phyloP scores from a whole-genome alignment of 1,284 basidiomycete species.

The Ganoderma boninense region DNA sequence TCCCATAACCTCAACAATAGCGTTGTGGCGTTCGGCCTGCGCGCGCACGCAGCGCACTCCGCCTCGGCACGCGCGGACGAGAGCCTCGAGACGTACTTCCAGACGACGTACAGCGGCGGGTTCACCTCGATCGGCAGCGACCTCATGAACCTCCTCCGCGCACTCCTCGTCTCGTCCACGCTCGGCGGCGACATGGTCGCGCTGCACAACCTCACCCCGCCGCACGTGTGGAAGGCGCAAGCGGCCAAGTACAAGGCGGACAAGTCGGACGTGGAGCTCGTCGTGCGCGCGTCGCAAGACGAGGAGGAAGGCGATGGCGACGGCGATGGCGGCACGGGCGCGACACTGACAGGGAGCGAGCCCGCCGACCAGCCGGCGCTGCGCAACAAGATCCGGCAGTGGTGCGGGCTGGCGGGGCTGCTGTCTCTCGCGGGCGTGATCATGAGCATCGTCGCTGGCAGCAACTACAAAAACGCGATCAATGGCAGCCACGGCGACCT shows the following conservation, averaged over 20 bases:
- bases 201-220: slow-evolving; percentile 8
- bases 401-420: slow-evolving; percentile 33
- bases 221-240: not conserved
- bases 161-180: slow-evolving; percentile 43
- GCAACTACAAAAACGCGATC: slow-evolving; percentile 33
- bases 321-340: no score
- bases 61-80: slow-evolving; percentile 30
- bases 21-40: slow-evolving; percentile 39
- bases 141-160: slow-evolving; percentile 37
- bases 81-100: slow-evolving; percentile 43
- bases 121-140: slow-evolving; percentile 42
- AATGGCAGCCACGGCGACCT: slow-evolving; percentile 29
- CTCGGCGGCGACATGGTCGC: slow-evolving; percentile 17
- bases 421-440: slow-evolving; percentile 36
- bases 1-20: slow-evolving; percentile 6
- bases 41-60: slow-evolving; percentile 39
- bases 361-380: slow-evolving; percentile 34
- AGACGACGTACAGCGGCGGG: slow-evolving; percentile 40
- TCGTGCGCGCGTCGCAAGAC: not conserved
- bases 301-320: not conserved
- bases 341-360: not conserved
- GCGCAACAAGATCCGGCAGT: slow-evolving; percentile 35
- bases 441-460: slow-evolving; percentile 40
- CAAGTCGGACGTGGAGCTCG: not conserved
- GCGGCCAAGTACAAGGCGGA: not conserved